Base-by-base conservation (phyloP, 345 rosid genomes). In the Brassica carinata region DNA sequence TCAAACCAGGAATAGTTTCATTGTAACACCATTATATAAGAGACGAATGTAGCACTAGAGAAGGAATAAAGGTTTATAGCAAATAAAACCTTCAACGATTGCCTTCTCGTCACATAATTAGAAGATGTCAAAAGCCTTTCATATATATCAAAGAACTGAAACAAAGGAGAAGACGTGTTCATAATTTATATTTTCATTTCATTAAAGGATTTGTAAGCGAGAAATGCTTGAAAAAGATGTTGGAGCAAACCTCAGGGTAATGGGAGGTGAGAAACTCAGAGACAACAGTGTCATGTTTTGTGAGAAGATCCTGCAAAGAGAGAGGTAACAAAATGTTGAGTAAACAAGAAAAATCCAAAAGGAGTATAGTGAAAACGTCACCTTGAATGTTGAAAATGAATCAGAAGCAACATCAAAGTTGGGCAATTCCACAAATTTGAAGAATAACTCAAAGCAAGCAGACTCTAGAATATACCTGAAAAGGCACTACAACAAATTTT, bases 351-450 rank as follows among this genome's bases (percentile, higher is more conserved):
- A 73, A 30, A 43, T 8, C 51, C 3, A 2, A 40, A 58, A 65
- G n/a, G n/a, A n/a, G n/a, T n/a, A 62, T 7, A 71, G 71, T 61
- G 40, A 69, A 81, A 87, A 51, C n/a, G 0, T 86, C 83, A 93
- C 98, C 97, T 95, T 95, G 84, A 95, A 95, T 79, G 98, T 95
- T 73, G 94, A 90, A 85, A 95, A 93, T 69, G 99, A 96, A 91
- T 95, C 99, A 83, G 98, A 93, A 78, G 98, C 90, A 83, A 93
- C 94, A 74, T 95, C 99, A 83, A 93, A 95, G 85, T 82, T 90
- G 11, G 99, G 98, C 85, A 90, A 78, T 80, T 95, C 98, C 87
- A 93, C 96, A 84, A 88, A 95, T 86, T 95, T 95, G 91, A 95
- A 95, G 91, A 93, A 93, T 85, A 95, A 80, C 80, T 84, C 90